Evolutionary conservation across 345 rosid genomes (phyloP).

Genomic region (Lepidium africanum): DNA sequence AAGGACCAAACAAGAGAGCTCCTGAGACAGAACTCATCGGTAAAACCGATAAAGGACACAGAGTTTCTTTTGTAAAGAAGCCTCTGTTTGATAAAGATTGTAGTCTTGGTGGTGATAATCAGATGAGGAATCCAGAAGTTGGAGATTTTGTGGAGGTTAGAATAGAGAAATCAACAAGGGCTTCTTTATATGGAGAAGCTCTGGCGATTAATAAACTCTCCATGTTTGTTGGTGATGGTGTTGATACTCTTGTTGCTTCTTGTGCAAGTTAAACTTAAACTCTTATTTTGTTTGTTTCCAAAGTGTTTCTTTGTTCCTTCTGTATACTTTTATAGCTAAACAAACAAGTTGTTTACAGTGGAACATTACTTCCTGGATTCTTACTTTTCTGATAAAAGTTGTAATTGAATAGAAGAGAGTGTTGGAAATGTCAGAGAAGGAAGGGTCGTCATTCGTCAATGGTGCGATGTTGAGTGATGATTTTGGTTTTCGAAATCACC

Average conservation of each 20-base stretch:
- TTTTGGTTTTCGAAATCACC: neutral
- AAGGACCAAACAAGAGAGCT: constrained; percentile 91
- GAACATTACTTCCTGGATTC: neutral
- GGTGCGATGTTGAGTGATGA: neutral
- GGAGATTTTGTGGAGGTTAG: constrained; percentile 81
- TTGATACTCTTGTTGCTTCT: constrained; percentile 32
- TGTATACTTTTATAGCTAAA: neutral
- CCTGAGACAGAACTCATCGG: constrained; percentile 84
- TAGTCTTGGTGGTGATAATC: neutral
- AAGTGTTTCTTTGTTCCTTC: neutral
- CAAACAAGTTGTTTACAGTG: neutral
- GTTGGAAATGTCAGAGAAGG: neutral
- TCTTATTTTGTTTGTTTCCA: neutral
- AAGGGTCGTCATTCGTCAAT: neutral
- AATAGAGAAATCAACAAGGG: constrained; percentile 56
- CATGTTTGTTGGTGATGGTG: constrained; percentile 39
- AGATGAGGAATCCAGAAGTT: constrained; percentile 41
- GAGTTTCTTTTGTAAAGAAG: constrained; percentile 48
- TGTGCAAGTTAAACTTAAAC: constrained; percentile 34
- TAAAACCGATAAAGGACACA: constrained; percentile 78
- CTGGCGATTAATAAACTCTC: constrained; percentile 65
- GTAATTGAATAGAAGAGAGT: neutral
- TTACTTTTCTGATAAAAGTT: neutral
- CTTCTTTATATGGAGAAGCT: constrained; percentile 75
- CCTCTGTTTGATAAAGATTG: constrained; percentile 38